phyloP scores from a whole-genome alignment of 2,329 filamentous ascomycete species.

The Trichoderma citrinoviride region DNA sequence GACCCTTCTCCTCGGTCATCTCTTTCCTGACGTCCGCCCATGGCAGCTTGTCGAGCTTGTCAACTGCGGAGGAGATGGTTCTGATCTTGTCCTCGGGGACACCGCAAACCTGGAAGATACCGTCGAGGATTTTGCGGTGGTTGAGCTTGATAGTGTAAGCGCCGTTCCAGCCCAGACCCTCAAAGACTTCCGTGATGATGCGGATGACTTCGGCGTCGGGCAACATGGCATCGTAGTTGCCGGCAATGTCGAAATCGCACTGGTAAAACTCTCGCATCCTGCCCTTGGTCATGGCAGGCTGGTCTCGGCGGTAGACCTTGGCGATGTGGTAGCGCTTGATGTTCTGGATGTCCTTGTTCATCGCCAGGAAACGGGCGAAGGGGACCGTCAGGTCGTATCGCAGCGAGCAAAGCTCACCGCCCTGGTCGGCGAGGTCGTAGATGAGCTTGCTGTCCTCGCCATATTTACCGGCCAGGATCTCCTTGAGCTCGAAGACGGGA shows the following conservation, averaged over 20 bases:
- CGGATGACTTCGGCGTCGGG: slow-evolving; percentile 87
- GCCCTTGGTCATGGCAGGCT: slow-evolving; percentile 74
- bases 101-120: slow-evolving; percentile 86
- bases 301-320: slow-evolving; percentile 63
- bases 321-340: slow-evolving; percentile 96
- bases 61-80: slow-evolving; percentile 86
- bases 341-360: slow-evolving; percentile 77
- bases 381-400: slow-evolving; percentile 87
- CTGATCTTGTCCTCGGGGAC: slow-evolving; percentile 85
- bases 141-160: slow-evolving; percentile 89
- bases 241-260: slow-evolving; percentile 95
- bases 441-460: slow-evolving; percentile 91
- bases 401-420: slow-evolving; percentile 71
- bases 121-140: slow-evolving; percentile 90
- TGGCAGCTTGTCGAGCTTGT: slow-evolving; percentile 91
- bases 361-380: slow-evolving; percentile 88
- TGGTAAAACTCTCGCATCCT: slow-evolving; percentile 96
- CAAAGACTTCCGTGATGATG: slow-evolving; percentile 82
- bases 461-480: slow-evolving; percentile 86
- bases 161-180: slow-evolving; percentile 70
- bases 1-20: slow-evolving; percentile 89
- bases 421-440: slow-evolving; percentile 83
- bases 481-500: slow-evolving; percentile 79
- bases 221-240: slow-evolving; percentile 83
- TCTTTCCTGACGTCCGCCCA: slow-evolving; percentile 89